These are phyloP conservation scores for Hypoxylon sp. DNA, from an alignment of 2,329 filamentous ascomycete species.

Conservation along the genomic window DNA sequence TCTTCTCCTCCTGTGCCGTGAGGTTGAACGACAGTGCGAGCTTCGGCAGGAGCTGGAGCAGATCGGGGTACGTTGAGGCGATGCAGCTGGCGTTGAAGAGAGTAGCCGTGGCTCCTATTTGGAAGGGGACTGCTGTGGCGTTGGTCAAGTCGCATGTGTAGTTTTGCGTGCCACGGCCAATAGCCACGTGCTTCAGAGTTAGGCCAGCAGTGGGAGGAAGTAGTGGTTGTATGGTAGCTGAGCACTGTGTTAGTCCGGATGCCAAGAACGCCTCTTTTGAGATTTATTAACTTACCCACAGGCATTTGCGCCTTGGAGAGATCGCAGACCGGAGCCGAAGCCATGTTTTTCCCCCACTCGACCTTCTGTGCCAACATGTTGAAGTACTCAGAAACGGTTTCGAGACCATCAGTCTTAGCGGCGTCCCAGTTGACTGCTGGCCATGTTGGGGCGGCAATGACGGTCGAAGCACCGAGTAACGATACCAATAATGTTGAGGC, in stretches of 20 bases:
- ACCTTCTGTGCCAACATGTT: conserved; percentile 71
- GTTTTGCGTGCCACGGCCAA: conserved; percentile 93
- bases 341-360: conserved; percentile 61
- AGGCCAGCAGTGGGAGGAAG: conserved; percentile 73
- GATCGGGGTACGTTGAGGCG: conserved; percentile 76
- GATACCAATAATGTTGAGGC: conserved; percentile 63
- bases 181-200: conserved; percentile 80
- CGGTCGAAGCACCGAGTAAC: conserved; percentile 62
- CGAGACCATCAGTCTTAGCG: conserved; percentile 59
- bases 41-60: conserved; percentile 74
- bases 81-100: conserved; percentile 92
- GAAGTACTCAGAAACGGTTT: conserved; percentile 72
- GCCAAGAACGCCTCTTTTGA: background rate
- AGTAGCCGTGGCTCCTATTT: conserved; percentile 81
- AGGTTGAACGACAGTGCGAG: conserved; percentile 78
- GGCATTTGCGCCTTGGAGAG: conserved; percentile 68
- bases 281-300: conserved; percentile 57
- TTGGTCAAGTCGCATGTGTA: conserved; percentile 83
- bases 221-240: conserved; percentile 69
- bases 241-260: conserved; percentile 50
- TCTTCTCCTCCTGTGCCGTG: conserved; percentile 54
- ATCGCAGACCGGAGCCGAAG: conserved; percentile 66
- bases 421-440: conserved; percentile 61
- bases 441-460: conserved; percentile 62
- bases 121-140: conserved; percentile 71